Evolutionary conservation across 768 basidiomycete genomes (phyloP).

Genomic region (Auricularia sp.): DNA sequence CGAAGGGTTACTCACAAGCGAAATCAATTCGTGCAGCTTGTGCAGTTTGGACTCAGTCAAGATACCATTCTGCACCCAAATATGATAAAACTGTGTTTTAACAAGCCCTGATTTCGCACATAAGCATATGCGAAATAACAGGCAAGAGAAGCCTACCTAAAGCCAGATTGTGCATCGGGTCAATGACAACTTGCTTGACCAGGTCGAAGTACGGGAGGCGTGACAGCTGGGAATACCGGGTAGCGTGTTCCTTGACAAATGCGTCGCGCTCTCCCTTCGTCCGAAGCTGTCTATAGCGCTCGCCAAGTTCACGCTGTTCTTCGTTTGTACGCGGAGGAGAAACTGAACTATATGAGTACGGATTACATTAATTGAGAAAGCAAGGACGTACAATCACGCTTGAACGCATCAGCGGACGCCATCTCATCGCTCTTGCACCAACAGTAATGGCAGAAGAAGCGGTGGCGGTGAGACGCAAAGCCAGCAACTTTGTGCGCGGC

Average conservation of each 20-base stretch:
- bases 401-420: constrained; percentile 14
- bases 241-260: constrained; percentile 13
- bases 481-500: constrained; percentile 28
- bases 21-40: not conserved
- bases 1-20: not conserved
- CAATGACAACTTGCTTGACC: constrained; percentile 19
- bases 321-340: constrained; percentile 11
- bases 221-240: constrained; percentile 18
- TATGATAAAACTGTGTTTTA: not conserved
- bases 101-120: not conserved
- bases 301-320: constrained; percentile 9
- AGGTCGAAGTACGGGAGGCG: constrained; percentile 24
- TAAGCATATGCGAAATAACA: too few species aligned
- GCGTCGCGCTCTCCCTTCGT: constrained; percentile 5
- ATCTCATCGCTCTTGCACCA: constrained; percentile 23
- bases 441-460: constrained; percentile 26
- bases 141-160: constrained; percentile 13
- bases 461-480: constrained; percentile 23
- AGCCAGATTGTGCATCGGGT: constrained; percentile 27
- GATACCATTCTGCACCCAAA: not conserved
- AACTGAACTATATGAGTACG: too few species aligned
- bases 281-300: constrained; percentile 6
- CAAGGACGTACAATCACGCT: constrained; percentile 10
- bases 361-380: too few species aligned
- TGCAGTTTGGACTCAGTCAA: not conserved